phyloP scores from a whole-genome alignment of 345 rosid species.

The Erysimum cheiranthoides region DNA sequence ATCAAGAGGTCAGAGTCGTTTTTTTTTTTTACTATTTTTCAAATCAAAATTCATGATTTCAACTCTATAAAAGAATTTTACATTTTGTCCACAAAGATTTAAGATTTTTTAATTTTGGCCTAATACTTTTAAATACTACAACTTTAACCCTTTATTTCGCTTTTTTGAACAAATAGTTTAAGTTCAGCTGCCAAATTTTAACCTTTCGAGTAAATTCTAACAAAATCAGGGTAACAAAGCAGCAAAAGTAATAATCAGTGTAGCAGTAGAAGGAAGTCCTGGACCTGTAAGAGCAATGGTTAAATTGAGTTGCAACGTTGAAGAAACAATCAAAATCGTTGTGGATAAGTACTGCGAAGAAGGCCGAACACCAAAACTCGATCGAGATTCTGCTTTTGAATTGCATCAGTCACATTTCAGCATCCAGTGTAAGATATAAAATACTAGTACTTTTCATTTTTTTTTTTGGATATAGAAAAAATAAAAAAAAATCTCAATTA shows the following conservation, averaged over 20 bases:
- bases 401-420: constrained; percentile 84
- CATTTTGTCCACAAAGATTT: background rate
- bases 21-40: constrained; percentile 15
- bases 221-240: constrained; percentile 42
- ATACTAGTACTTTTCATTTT: background rate
- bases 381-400: constrained; percentile 50
- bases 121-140: background rate
- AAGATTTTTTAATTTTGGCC: background rate
- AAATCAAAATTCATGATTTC: background rate
- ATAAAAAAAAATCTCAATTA: too few relatives aligned
- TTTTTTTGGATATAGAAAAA: background rate
- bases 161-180: too few relatives aligned
- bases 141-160: too few relatives aligned
- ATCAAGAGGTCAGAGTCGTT: constrained; percentile 54
- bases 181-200: background rate
- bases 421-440: constrained; percentile 62
- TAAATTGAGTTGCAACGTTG: constrained; percentile 70
- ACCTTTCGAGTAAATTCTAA: background rate
- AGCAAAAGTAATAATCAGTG: constrained; percentile 73
- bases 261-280: constrained; percentile 93
- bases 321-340: constrained; percentile 70
- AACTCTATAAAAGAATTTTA: background rate
- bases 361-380: constrained; percentile 75
- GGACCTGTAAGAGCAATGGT: constrained; percentile 88
- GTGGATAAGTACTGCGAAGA: constrained; percentile 62